Percentiles rank a stretch among this genome's conserved stretches.
phyloP scores from a whole-genome alignment of 1,139 yeast genomes.

The Debaryomyces sp. region DNA sequence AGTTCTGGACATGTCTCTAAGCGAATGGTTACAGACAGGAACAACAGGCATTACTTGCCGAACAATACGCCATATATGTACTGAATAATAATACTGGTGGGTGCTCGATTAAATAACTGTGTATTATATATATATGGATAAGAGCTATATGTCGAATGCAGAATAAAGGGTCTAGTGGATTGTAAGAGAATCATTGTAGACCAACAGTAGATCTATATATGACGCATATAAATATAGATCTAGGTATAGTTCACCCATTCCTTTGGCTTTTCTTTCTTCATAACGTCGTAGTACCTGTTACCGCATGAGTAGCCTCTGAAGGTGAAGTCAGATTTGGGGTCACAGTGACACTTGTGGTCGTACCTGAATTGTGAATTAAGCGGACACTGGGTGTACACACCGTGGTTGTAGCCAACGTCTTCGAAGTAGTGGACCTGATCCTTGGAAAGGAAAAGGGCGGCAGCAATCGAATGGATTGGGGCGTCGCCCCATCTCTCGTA shows the following conservation, averaged over 20 bases:
- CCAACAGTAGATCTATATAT: not conserved
- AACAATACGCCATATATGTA: not conserved
- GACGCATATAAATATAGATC: not conserved
- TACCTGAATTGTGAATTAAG: slow-evolving; percentile 46
- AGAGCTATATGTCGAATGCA: not conserved
- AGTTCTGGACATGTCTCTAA: not conserved
- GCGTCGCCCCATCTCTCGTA: slow-evolving; percentile 98
- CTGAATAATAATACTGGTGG: no score
- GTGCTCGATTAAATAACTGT: not conserved
- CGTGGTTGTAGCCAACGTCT: slow-evolving; percentile 82
- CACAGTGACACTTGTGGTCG: slow-evolving; percentile 52
- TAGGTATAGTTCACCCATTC: slow-evolving; percentile 36
- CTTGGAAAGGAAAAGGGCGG: slow-evolving; percentile 66
- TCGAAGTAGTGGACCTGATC: slow-evolving; percentile 76
- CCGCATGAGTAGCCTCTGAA: slow-evolving; percentile 60
- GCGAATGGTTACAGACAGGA: slow-evolving; percentile 1
- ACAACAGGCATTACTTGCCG: not conserved
- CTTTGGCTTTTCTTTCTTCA: slow-evolving; percentile 44
- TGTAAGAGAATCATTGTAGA: not conserved
- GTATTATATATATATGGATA: not conserved
- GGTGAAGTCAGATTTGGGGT: slow-evolving; percentile 53
- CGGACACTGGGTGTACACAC: slow-evolving; percentile 62
- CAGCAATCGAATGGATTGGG: slow-evolving; percentile 86
- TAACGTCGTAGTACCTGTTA: slow-evolving; percentile 49
- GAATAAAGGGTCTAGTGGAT: not conserved